Evolutionary conservation across 371 early-diverging fungal genomes (phyloP), one percentile per base, ranked within the genome.

Genomic region (Lichtheimia hyalospora): DNA sequence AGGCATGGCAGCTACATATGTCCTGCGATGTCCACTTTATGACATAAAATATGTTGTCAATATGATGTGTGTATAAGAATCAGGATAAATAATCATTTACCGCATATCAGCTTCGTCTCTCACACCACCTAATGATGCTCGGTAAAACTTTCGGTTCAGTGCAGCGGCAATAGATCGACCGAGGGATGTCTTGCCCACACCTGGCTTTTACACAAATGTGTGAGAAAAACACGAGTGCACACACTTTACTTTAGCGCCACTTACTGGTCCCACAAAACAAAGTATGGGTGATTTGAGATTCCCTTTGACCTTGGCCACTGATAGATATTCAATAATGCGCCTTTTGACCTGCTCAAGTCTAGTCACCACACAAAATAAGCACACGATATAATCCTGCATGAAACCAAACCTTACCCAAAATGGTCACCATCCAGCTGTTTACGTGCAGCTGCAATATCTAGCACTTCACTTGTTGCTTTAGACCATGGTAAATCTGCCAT

Each of bases 1-100:
- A 3, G 96, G 96, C 77, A 93, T 74, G 18, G 93, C 88, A 20
- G 93, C 96, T 25, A 94, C 86, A 77, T 96, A 96, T 10, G 96
- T 96, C 16, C 94, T 80, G 13, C 94, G 83, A 70, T 96, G 96
- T 0, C 96, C 96, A 27, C 93, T 77, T 24, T n/a, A 24, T 1
- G 6, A 21, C 25, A 25, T 23, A 25, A 60, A 40, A 28, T 18
- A 51, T 20, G 6, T n/a, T 8, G n/a, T 46, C 15, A 46, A n/a
- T 46, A 20, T n/a, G 20, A 2, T 24, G 27, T 14, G 0, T 46
- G 48, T 24, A 20, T 10, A 10, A n/a, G 15, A 0, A 10, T 14
- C 8, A n/a, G 8, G 34, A 21, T 16, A 40, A 10, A 23, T 24
- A 4, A 8, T 53, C 3, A 15, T 28, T 57, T 74, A 69, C 78